phyloP scores from a whole-genome alignment of 78 protist genomes.

The Dictyostelium intermedium region DNA sequence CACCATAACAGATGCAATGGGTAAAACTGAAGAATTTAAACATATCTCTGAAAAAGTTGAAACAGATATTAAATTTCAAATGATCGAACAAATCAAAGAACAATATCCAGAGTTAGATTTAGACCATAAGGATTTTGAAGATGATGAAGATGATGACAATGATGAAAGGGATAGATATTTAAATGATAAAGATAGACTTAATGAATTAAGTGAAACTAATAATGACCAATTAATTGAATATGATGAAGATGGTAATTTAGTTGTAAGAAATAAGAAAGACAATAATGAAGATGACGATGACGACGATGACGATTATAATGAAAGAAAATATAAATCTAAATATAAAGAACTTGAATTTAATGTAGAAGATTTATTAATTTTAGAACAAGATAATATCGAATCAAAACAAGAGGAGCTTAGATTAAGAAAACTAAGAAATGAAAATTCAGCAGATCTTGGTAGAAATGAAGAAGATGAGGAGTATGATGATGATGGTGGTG shows the following conservation, averaged over 20 bases:
- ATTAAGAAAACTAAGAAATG: background rate
- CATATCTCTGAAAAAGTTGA: conserved; percentile 1
- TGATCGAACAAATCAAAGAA: conserved; percentile 1
- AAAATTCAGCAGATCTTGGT: background rate
- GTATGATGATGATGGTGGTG: background rate
- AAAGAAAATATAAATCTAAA: background rate
- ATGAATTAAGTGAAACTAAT: background rate
- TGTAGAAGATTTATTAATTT: background rate
- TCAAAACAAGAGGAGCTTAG: background rate
- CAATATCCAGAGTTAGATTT: conserved; percentile 31
- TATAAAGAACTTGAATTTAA: conserved; percentile 25
- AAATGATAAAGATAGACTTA: background rate
- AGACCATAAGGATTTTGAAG: conserved; percentile 7
- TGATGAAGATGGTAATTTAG: background rate
- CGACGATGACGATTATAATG: background rate
- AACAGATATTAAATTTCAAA: background rate
- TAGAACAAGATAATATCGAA: background rate
- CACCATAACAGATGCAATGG: conserved; percentile 19
- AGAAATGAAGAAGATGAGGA: background rate
- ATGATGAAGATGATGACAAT: background rate
- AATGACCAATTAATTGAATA: background rate
- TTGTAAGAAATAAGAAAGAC: background rate
- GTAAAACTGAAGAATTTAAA: conserved; percentile 26
- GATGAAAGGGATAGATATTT: background rate
- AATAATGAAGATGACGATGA: background rate